Base-by-base conservation (phyloP, 148 eudicot genomes). In the Bassia scoparia region DNA sequence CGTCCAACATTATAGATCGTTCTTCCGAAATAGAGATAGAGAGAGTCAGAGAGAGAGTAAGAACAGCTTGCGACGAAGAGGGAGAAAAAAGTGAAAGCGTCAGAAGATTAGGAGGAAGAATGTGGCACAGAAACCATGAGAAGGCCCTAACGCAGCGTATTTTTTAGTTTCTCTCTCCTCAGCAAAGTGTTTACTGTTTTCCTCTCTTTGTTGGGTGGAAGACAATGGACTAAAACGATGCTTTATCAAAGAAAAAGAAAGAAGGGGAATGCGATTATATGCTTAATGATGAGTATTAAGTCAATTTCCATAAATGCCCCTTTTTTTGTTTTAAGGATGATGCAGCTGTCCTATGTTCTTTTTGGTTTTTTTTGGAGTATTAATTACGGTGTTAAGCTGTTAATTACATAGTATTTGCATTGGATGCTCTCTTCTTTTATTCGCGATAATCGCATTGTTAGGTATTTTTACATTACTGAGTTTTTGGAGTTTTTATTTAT, bases 1-100 rank as follows among this genome's bases (percentile, higher is more conserved):
- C 90, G 79, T 86, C 90, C 68, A 90, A 76, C 96, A 90, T 90
- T 70, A 26, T 58, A 74, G 76, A 72, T 50, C 81, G 52, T 31
- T 44, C n/a, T 46, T 54, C 0, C n/a, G n/a, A n/a, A n/a, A n/a
- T n/a, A n/a, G n/a, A n/a, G 66, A 37, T 30, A 27, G 16, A 23
- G 60, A 73, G 67, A 43, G 64, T n/a, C n/a, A 33, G 34, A 71
- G 65, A 38, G 20, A 59, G 5, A n/a, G 29, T 23, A 9, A 26
- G 26, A 12, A 38, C 0, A 2, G 48, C 24, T 30, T 54, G 15
- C 50, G 59, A 10, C 31, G 21, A 23, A 48, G 76, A 72, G 54
- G 44, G 55, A 60, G 38, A 52, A 9, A 1, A 4, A n/a, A 9
- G 67, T 31, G n/a, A 35, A 48, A 6, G 23, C 16, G 29, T 44